Evolutionary conservation across 805 yeast genomes (phyloP).

Genomic region (Metschnikowia continentalis): DNA sequence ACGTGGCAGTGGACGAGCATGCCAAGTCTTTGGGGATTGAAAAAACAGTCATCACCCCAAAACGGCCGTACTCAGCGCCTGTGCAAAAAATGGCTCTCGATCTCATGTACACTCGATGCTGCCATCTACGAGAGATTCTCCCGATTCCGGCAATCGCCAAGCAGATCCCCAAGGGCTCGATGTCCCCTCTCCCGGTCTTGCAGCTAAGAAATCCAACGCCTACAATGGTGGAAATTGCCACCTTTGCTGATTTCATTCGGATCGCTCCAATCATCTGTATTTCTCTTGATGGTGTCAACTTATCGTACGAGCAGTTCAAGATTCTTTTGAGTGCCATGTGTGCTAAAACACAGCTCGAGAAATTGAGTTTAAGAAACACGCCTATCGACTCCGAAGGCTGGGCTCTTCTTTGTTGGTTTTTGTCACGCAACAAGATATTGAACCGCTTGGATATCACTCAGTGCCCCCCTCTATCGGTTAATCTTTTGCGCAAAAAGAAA

Average conservation of each 20-base stretch:
- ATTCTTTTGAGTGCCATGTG: constrained; percentile 67
- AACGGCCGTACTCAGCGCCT: constrained; percentile 27
- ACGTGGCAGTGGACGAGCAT: constrained; percentile 11
- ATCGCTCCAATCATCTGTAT: constrained; percentile 78
- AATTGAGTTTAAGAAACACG: constrained; percentile 74
- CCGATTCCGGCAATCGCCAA: constrained; percentile 88
- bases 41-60: constrained; percentile 10
- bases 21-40: constrained; percentile 15
- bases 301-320: constrained; percentile 73
- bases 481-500: constrained; percentile 38
- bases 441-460: constrained; percentile 69
- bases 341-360: constrained; percentile 62
- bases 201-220: constrained; percentile 86
- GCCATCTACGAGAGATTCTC: constrained; percentile 84
- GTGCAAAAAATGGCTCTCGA: constrained; percentile 54
- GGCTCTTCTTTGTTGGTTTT: constrained; percentile 72
- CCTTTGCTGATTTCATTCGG: constrained; percentile 84
- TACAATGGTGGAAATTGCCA: constrained; percentile 78
- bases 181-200: constrained; percentile 67
- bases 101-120: constrained; percentile 82
- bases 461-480: constrained; percentile 47
- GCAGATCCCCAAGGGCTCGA: constrained; percentile 73
- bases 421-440: constrained; percentile 57
- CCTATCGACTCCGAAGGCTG: constrained; percentile 71
- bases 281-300: constrained; percentile 71